phyloP scores from a whole-genome alignment of 768 basidiomycete species.

The Pleurotus cornucopiae region DNA sequence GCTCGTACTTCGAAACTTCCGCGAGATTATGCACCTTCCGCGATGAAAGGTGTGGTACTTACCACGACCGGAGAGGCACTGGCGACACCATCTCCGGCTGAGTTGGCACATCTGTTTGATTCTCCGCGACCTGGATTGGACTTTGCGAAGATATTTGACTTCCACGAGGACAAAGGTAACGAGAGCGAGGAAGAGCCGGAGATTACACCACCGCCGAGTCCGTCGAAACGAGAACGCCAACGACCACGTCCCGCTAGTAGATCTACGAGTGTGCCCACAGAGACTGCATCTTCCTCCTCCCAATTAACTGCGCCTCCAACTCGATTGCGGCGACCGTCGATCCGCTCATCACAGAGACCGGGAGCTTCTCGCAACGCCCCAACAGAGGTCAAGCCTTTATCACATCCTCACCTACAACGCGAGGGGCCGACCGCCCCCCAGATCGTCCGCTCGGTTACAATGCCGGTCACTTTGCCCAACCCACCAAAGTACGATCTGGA shows the following conservation, averaged over 20 bases:
- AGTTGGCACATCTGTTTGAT: constrained; percentile 63
- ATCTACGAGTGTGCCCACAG: constrained; percentile 11
- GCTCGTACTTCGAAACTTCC: constrained; percentile 27
- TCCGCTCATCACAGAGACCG: constrained; percentile 37
- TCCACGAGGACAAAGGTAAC: constrained; percentile 38
- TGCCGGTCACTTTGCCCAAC: constrained; percentile 20
- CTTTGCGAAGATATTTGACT: constrained; percentile 78
- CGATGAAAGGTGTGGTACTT: constrained; percentile 76
- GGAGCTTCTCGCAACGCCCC: constrained; percentile 15
- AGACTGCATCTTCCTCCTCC: constrained; percentile 14
- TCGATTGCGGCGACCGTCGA: constrained; percentile 54
- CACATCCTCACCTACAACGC: constrained; percentile 36
- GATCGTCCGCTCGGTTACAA: constrained; percentile 9
- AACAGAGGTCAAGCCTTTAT: constrained; percentile 32
- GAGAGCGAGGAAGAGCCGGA: constrained; percentile 23
- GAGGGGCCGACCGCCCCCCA: constrained; percentile 11
- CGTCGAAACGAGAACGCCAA: constrained; percentile 41
- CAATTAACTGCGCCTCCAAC: constrained; percentile 33
- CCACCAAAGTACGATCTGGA: constrained; percentile 58
- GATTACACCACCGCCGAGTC: constrained; percentile 40
- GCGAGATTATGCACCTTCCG: constrained; percentile 37
- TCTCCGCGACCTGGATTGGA: constrained; percentile 71
- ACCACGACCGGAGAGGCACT: constrained; percentile 75
- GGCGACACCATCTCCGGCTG: constrained; percentile 64
- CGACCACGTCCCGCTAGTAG: constrained; percentile 16